phyloP scores from a whole-genome alignment of 768 basidiomycete genomes.

The Lepiota venenata region DNA sequence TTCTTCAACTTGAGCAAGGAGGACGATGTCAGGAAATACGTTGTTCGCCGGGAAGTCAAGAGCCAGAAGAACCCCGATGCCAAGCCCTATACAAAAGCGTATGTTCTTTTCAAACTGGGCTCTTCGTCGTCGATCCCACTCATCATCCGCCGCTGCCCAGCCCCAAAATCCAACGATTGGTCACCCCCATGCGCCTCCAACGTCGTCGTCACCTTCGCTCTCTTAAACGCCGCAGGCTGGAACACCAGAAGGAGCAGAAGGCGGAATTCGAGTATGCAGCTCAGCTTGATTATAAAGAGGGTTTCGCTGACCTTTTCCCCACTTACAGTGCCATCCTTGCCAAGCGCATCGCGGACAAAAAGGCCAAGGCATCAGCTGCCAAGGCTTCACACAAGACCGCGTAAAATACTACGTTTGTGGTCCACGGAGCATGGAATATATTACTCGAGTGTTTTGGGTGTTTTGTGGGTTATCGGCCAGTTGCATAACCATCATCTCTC shows the following conservation, averaged over 20 bases:
- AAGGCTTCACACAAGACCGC: conserved; percentile 68
- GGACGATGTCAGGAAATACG: conserved; percentile 98
- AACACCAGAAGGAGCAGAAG: conserved; percentile 94
- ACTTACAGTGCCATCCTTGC: conserved; percentile 57
- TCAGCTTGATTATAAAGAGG: neutral
- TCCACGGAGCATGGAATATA: neutral
- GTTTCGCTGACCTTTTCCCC: neutral
- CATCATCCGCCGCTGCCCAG: conserved; percentile 31
- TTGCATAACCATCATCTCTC: conserved; percentile 7
- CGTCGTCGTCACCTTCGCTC: conserved; percentile 90
- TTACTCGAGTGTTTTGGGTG: conserved; percentile 1
- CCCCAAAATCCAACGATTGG: conserved; percentile 96
- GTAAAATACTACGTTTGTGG: conserved; percentile 1
- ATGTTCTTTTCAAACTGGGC: conserved; percentile 42
- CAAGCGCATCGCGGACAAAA: conserved; percentile 93
- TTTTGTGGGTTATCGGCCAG: neutral
- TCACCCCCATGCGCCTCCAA: conserved; percentile 94
- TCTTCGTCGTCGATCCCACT: too few species aligned
- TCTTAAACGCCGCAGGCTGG: conserved; percentile 84
- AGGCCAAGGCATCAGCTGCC: conserved; percentile 84
- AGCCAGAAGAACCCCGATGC: conserved; percentile 84
- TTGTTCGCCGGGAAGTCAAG: conserved; percentile 88
- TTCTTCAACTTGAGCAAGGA: conserved; percentile 99
- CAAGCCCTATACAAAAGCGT: conserved; percentile 98
- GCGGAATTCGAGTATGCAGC: conserved; percentile 79